A percentile compares a stretch with the other conserved stretches of the same genome.
These are phyloP conservation scores for Solanum appendiculatum DNA, from an alignment of 257 asterid species.

Conservation along the genomic window DNA sequence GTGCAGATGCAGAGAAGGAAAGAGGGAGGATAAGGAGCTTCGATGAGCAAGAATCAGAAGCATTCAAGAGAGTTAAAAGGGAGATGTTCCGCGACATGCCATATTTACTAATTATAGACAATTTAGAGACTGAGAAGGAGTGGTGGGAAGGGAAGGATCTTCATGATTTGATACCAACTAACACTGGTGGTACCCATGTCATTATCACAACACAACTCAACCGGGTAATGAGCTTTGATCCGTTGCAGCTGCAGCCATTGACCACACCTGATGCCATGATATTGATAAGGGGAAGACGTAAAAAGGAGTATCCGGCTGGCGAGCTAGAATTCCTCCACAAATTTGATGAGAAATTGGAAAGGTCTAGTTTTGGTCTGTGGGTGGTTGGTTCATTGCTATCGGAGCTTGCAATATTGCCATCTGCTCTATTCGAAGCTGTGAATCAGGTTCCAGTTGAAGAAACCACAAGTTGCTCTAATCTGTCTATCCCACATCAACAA, in stretches of 20 bases:
- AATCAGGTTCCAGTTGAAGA: conserved; percentile 38
- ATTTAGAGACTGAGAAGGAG: conserved; percentile 69
- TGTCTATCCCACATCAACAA: conserved; percentile 39
- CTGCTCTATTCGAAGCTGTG: conserved; percentile 57
- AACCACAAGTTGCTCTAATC: conserved; percentile 9
- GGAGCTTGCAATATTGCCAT: conserved; percentile 54
- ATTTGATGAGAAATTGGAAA: conserved; percentile 49
- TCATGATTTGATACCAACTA: conserved; percentile 67
- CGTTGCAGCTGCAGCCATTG: conserved; percentile 54
- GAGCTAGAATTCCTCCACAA: conserved; percentile 54
- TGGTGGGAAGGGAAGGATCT: conserved; percentile 97
- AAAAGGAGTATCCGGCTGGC: conserved; percentile 36
- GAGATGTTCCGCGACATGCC: conserved; percentile 87
- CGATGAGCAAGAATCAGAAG: conserved; percentile 79
- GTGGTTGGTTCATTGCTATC: conserved; percentile 59
- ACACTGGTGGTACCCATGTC: conserved; percentile 80
- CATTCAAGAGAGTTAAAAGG: conserved; percentile 67
- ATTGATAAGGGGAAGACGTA: conserved; percentile 54
- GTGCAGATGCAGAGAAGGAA: conserved; percentile 82
- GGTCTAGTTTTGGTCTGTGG: conserved; percentile 66
- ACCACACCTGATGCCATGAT: conserved; percentile 50
- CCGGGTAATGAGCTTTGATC: conserved; percentile 54
- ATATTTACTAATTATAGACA: conserved; percentile 67
- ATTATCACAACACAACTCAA: conserved; percentile 66
- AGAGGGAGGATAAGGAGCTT: conserved; percentile 69